These are phyloP conservation scores for Phialophora expanda DNA, from an alignment of 2,329 filamentous ascomycete species.

Conservation along the genomic window DNA sequence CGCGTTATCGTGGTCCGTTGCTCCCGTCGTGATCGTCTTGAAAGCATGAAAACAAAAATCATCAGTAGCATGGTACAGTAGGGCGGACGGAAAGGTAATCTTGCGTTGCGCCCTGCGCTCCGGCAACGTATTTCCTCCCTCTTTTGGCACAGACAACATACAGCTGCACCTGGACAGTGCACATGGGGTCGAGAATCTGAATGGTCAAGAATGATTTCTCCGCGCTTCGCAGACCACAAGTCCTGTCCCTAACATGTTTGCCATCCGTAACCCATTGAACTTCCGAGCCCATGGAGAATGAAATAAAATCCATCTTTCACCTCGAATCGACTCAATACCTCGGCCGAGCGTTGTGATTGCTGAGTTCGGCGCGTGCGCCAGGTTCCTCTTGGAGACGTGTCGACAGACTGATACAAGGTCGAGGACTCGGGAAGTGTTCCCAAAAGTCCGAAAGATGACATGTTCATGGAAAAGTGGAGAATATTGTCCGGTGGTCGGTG, in stretches of 20 bases:
- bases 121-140: conserved; percentile 19
- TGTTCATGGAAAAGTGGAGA: conserved; percentile 22
- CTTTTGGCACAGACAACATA: conserved; percentile 17
- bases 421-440: conserved; percentile 22
- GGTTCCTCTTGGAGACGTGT: conserved; percentile 10
- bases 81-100: conserved; percentile 12
- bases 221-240: conserved; percentile 20
- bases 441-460: conserved; percentile 22
- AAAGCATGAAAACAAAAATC: conserved; percentile 20
- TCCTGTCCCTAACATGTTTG: conserved; percentile 16
- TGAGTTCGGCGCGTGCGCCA: conserved; percentile 16
- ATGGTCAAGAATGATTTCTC: conserved; percentile 27
- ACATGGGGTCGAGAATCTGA: conserved; percentile 27
- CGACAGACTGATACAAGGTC: conserved; percentile 28
- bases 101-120: conserved; percentile 21
- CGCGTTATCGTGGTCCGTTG: conserved; percentile 7
- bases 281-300: conserved; percentile 23
- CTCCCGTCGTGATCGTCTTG: conserved; percentile 11
- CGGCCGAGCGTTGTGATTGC: background rate
- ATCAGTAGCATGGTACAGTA: conserved; percentile 17
- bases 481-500: conserved; percentile 21
- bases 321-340: conserved; percentile 24
- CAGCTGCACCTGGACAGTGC: conserved; percentile 21
- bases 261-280: conserved; percentile 19
- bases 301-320: conserved; percentile 16